Percentiles rank a stretch among this genome's conserved stretches.
Conservation (phyloP, 331 rosid genomes). For the Quercus tomentella region DNA sequence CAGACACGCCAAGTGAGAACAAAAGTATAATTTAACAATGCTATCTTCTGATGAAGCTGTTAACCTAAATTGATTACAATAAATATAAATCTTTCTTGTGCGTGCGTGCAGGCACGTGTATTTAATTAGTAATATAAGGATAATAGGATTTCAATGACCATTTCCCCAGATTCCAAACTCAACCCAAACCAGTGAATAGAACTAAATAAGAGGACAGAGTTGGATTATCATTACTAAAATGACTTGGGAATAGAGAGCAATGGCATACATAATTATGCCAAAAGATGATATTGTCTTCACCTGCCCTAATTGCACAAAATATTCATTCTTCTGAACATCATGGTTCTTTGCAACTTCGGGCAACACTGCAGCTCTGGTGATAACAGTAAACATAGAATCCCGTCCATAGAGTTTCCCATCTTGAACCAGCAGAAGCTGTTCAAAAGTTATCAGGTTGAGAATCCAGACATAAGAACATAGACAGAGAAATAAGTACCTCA, state of each 20-base stretch:
- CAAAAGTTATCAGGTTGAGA: constrained; percentile 35
- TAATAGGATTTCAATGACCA: background rate
- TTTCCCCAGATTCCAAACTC: background rate
- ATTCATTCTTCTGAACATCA: constrained; percentile 71
- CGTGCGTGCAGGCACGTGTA: background rate
- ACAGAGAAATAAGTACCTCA: constrained; percentile 9
- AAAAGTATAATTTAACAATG: background rate
- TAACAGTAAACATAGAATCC: constrained; percentile 62
- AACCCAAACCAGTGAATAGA: background rate
- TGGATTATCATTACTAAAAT: background rate
- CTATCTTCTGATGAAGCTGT: no score
- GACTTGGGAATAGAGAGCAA: background rate
- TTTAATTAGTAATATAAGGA: background rate
- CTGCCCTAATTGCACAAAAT: constrained; percentile 79
- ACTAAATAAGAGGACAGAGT: background rate
- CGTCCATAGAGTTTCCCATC: constrained; percentile 87
- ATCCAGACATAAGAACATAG: constrained; percentile 20
- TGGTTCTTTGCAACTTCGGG: constrained; percentile 68
- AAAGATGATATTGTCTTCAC: constrained; percentile 34
- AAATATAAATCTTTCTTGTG: background rate
- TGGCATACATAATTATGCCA: constrained; percentile 1
- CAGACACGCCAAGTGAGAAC: background rate
- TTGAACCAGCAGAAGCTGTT: constrained; percentile 85
- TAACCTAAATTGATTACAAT: background rate
- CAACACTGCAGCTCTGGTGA: constrained; percentile 73